phyloP scores from a whole-genome alignment of 2,329 filamentous ascomycete genomes.

The Aspergillus tubingensis region DNA sequence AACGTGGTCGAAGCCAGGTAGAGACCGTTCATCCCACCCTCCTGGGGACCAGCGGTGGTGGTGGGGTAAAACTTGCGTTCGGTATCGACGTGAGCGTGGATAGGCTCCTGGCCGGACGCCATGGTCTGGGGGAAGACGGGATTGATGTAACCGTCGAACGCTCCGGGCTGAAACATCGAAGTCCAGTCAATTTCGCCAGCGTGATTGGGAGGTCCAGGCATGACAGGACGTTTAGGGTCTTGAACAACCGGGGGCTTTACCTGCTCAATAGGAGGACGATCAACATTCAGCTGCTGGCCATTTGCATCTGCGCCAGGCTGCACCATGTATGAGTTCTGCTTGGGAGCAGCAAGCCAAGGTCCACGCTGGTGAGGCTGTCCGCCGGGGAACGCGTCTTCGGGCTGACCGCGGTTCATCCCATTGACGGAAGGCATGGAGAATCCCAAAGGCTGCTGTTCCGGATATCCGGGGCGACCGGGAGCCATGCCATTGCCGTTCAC shows the following conservation, averaged over 20 bases:
- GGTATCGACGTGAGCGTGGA: constrained; percentile 65
- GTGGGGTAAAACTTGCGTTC: constrained; percentile 56
- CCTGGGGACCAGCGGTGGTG: constrained; percentile 44
- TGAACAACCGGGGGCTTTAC: constrained; percentile 43
- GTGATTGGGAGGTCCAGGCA: constrained; percentile 63
- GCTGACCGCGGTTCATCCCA: constrained; percentile 44
- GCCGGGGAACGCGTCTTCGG: constrained; percentile 38
- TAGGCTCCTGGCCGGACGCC: constrained; percentile 68
- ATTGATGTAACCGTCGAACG: constrained; percentile 66
- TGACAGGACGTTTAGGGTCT: constrained; percentile 52
- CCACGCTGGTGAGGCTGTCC: constrained; percentile 42
- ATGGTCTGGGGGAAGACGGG: constrained; percentile 65
- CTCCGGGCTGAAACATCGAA: constrained; percentile 74
- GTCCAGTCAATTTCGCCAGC: constrained; percentile 68
- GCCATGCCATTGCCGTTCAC: constrained; percentile 47
- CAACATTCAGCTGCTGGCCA: constrained; percentile 47
- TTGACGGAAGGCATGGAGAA: constrained; percentile 46
- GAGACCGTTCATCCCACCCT: constrained; percentile 49
- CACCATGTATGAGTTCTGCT: constrained; percentile 48
- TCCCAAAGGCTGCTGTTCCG: constrained; percentile 47
- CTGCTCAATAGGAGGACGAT: constrained; percentile 46
- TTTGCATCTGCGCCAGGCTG: constrained; percentile 44
- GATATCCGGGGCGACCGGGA: constrained; percentile 39
- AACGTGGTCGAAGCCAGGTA: constrained; percentile 51
- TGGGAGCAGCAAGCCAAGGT: constrained; percentile 48